Conservation (phyloP, 2,329 filamentous ascomycete species). For the Akanthomyces lecanii region DNA sequence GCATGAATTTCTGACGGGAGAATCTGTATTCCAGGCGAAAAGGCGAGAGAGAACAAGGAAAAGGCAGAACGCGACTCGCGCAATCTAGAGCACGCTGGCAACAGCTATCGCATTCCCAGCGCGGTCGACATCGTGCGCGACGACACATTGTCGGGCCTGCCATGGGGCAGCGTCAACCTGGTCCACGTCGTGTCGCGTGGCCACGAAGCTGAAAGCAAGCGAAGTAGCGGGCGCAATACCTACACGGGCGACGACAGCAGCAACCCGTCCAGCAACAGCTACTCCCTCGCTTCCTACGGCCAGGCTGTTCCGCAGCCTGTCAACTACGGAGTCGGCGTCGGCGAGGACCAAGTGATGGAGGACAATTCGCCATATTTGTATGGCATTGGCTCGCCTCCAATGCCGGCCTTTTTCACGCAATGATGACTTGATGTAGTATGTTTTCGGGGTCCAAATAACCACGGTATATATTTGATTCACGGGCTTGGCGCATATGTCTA, state of each 20-base stretch:
- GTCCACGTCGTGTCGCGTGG: conserved; percentile 48
- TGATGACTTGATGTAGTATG: not conserved
- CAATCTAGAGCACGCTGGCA: conserved; percentile 60
- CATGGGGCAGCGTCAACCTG: conserved; percentile 68
- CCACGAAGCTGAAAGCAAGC: conserved; percentile 44
- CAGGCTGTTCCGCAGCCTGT: conserved; percentile 25
- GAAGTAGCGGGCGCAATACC: conserved; percentile 34
- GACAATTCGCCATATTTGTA: conserved; percentile 27
- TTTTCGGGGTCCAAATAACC: not conserved
- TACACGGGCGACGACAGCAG: conserved; percentile 32
- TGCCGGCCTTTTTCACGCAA: conserved; percentile 9
- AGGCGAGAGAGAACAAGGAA: conserved; percentile 64
- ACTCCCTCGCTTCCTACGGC: conserved; percentile 21
- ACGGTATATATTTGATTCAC: not conserved
- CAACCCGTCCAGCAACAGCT: conserved; percentile 24
- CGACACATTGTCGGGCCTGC: conserved; percentile 57
- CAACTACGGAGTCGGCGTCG: conserved; percentile 32
- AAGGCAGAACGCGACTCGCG: conserved; percentile 58
- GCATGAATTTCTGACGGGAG: conserved; percentile 15
- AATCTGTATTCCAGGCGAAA: conserved; percentile 53
- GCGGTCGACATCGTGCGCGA: conserved; percentile 51
- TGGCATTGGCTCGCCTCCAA: conserved; percentile 19
- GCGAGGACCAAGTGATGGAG: conserved; percentile 32
- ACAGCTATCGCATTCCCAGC: conserved; percentile 59
- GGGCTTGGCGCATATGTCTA: not conserved